Percentiles rank a stretch among this genome's conserved stretches.
phyloP scores from a whole-genome alignment of 1,139 yeast genomes.

The Magnusiomyces fungicola region DNA sequence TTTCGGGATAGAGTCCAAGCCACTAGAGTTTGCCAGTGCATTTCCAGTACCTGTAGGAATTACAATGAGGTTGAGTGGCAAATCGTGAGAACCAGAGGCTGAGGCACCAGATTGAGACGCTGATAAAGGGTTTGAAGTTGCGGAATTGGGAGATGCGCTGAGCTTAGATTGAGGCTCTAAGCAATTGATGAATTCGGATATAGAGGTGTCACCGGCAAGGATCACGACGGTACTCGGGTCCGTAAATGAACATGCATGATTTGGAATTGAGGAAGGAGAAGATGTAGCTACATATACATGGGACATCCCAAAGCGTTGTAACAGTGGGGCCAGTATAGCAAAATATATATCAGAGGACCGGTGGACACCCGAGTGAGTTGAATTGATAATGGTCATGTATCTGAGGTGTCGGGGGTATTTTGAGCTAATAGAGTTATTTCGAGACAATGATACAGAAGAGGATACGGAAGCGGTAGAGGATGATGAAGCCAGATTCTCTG shows the following conservation, averaged over 20 bases:
- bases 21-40: constrained; percentile 56
- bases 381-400: constrained; percentile 31
- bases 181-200: constrained; percentile 65
- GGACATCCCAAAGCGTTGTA: constrained; percentile 28
- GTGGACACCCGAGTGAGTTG: constrained; percentile 29
- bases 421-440: not conserved
- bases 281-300: constrained; percentile 34
- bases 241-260: constrained; percentile 29
- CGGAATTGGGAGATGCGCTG: no score
- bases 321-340: constrained; percentile 28
- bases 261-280: constrained; percentile 27
- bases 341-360: constrained; percentile 27
- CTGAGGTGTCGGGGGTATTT: constrained; percentile 22
- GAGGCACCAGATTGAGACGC: not conserved
- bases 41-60: constrained; percentile 87
- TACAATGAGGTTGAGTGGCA: constrained; percentile 37
- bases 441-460: not conserved
- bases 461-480: not conserved
- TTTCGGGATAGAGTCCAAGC: constrained; percentile 37
- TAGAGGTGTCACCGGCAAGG: constrained; percentile 81
- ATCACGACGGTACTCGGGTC: constrained; percentile 44
- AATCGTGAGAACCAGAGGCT: constrained; percentile 12
- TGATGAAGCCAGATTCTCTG: not conserved
- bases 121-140: no score
- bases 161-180: constrained; percentile 26